phyloP scores from a whole-genome alignment of 148 eudicot genomes.

The Suaeda aralocaspica region DNA sequence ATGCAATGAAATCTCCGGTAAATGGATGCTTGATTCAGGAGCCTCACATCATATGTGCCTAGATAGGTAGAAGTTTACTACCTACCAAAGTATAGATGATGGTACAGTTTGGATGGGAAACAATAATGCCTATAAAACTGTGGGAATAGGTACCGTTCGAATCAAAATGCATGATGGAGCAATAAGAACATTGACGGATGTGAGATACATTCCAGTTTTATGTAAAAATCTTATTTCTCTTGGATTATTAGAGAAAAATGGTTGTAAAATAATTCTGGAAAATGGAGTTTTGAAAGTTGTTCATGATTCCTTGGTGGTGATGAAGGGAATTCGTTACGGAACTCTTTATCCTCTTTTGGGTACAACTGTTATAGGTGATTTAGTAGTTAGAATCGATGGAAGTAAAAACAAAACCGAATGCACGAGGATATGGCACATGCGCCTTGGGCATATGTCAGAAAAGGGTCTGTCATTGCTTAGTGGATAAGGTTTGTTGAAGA shows the following conservation, averaged over 20 bases:
- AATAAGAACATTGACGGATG: not conserved
- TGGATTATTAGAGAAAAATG: too few relatives aligned
- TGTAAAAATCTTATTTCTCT: not conserved
- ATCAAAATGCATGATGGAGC: not conserved
- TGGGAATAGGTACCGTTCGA: not conserved
- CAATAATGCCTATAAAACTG: not conserved
- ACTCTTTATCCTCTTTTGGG: not conserved
- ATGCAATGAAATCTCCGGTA: not conserved
- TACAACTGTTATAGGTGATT: not conserved
- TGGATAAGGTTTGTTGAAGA: too few relatives aligned
- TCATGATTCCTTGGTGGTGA: not conserved
- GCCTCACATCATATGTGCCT: slow-evolving; percentile 1
- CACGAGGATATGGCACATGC: too few relatives aligned
- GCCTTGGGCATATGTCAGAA: too few relatives aligned
- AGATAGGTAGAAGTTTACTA: not conserved
- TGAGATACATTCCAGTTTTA: not conserved
- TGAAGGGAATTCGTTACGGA: not conserved
- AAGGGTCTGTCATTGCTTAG: too few relatives aligned
- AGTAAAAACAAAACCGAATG: not conserved
- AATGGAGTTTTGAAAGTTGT: not conserved
- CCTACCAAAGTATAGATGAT: not conserved
- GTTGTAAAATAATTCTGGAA: not conserved
- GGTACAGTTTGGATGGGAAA: not conserved
- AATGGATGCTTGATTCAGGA: slow-evolving; percentile 6
- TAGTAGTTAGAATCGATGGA: not conserved